These are phyloP conservation scores for Prunus yedoensis DNA, from an alignment of 331 rosid genomes.

Conservation along the genomic window DNA sequence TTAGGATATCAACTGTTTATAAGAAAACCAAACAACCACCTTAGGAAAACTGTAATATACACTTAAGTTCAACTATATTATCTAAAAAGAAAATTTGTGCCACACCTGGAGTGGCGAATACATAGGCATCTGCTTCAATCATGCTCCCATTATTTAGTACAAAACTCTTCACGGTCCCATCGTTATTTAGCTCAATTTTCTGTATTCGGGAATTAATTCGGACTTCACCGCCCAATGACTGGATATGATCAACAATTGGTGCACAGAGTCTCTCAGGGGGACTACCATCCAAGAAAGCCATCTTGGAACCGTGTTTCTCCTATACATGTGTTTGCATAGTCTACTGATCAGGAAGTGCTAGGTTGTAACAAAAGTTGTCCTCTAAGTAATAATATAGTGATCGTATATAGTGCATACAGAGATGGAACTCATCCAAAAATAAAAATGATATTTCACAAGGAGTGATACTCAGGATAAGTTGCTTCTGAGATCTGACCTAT, in stretches of 20 bases:
- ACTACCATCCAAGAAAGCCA: slow-evolving; percentile 97
- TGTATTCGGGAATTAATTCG: slow-evolving; percentile 75
- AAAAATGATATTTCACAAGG: background rate
- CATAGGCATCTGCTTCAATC: slow-evolving; percentile 88
- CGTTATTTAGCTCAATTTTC: slow-evolving; percentile 74
- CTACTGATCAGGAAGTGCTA: background rate
- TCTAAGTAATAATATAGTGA: background rate
- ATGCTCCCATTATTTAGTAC: slow-evolving; percentile 60
- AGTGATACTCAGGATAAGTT: background rate
- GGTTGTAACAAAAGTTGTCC: background rate
- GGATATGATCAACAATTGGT: slow-evolving; percentile 88
- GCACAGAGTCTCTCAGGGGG: slow-evolving; percentile 98
- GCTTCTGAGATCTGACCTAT: background rate
- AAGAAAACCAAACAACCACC: slow-evolving; percentile 15
- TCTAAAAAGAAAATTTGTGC: slow-evolving; percentile 10
- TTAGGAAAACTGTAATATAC: slow-evolving; percentile 25
- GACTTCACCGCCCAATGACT: slow-evolving; percentile 87
- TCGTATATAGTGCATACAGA: slow-evolving; percentile 8
- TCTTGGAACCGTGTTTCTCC: slow-evolving; percentile 99
- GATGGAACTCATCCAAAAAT: background rate
- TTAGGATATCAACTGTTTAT: slow-evolving; percentile 80
- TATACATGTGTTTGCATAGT: slow-evolving; percentile 31
- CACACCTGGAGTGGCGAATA: slow-evolving; percentile 85
- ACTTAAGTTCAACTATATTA: background rate
- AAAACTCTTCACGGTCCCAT: slow-evolving; percentile 80